Evolutionary conservation across 2,329 filamentous ascomycete genomes (phyloP), one percentile per base, ranked within the genome.

Genomic region (Lachnellula cervina): DNA sequence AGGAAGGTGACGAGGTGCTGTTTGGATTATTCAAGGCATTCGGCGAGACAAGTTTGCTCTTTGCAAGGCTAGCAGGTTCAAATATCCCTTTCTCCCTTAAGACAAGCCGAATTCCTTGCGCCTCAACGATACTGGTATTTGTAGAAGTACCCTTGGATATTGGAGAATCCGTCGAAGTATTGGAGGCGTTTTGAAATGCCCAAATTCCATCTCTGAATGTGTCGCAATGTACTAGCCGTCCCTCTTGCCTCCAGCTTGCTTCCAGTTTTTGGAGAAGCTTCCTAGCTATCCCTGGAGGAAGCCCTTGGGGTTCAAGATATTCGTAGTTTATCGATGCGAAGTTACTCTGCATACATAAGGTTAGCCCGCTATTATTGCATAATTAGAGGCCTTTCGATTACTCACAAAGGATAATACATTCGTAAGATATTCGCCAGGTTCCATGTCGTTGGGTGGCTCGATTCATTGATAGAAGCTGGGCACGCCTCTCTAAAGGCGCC

Each of bases 401-500:
- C 62, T 59, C 48, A 71, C 69, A 62, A 63, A 67, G 52, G 62
- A 68, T 59, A 71, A 59, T 54, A 69, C 64, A 63, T 70, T 71
- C 32, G 69, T 70, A 45, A 58, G 56, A 56, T 67, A 69, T 45
- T 71, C 69, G 25, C 68, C 65, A 55, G 62, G 64, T 56, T 71
- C 69, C 69, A 71, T 71, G 43, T 61, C 61, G 65, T 63, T 57
- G 49, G 47, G 52, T 49, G 43, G 55, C 53, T 34, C 49, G 52
- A 60, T 17, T 64, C 59, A 62, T 63, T 46, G 48, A 60, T 51
- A 37, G 44, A 28, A 38, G 35, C 38, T 49, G n/a, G 9, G 17
- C 19, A 49, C 23, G 47, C 43, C 50, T 49, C 40, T 23, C 44
- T 34, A 54, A 32, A 54, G 52, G 35, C 45, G 40, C 54, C 45